phyloP scores from a whole-genome alignment of 2,329 filamentous ascomycete species.

The Phialocephala subalpina region DNA sequence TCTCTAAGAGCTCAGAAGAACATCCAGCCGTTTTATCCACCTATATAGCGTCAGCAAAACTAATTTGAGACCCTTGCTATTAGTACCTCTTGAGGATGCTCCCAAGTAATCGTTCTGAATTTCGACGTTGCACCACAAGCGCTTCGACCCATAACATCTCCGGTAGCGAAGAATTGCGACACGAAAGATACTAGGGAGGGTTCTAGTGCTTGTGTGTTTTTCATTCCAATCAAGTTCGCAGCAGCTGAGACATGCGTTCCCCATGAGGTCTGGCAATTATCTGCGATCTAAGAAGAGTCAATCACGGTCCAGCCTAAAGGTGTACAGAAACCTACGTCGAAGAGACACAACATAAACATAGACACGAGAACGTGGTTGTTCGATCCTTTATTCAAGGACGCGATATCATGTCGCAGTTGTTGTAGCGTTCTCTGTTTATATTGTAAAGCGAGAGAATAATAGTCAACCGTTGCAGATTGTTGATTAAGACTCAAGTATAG shows the following conservation, averaged over 20 bases:
- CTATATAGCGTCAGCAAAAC: conserved; percentile 7
- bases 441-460: conserved; percentile 24
- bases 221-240: conserved; percentile 18
- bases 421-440: conserved; percentile 26
- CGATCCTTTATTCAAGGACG: conserved; percentile 11
- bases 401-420: conserved; percentile 21
- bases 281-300: conserved; percentile 25
- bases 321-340: conserved; percentile 22
- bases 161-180: conserved; percentile 28
- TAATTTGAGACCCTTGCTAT: background rate
- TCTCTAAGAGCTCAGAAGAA: conserved; percentile 24
- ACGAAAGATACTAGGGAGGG: conserved; percentile 27
- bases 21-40: conserved; percentile 19
- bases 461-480: conserved; percentile 13
- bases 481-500: conserved; percentile 25
- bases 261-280: conserved; percentile 29
- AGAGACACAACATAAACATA: conserved; percentile 26
- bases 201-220: conserved; percentile 14
- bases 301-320: too few species aligned
- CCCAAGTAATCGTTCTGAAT: conserved; percentile 24
- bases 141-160: conserved; percentile 30
- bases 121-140: conserved; percentile 29
- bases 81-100: conserved; percentile 21
- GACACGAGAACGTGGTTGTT: conserved; percentile 28
- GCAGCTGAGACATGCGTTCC: conserved; percentile 26